Evolutionary conservation across 2,329 filamentous ascomycete species (phyloP).

Genomic region (Pseudocercospora eumusae): DNA sequence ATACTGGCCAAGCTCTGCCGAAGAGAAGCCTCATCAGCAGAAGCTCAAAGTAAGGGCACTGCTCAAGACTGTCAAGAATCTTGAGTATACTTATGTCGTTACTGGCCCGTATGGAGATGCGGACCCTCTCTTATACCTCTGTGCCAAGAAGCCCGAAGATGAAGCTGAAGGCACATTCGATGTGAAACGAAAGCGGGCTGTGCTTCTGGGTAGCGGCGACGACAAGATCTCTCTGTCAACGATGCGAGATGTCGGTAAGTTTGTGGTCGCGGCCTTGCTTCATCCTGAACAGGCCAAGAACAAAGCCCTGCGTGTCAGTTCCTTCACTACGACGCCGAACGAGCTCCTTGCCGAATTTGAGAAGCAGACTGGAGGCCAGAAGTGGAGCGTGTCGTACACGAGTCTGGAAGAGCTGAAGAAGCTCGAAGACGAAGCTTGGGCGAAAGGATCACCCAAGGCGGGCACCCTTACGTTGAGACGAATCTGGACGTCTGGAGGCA

Average conservation of each 20-base stretch:
- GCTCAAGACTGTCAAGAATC: conserved; percentile 54
- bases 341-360: conserved; percentile 68
- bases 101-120: conserved; percentile 67
- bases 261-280: conserved; percentile 63
- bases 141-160: conserved; percentile 42
- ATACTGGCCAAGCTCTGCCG: conserved; percentile 56
- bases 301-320: conserved; percentile 66
- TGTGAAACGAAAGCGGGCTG: conserved; percentile 57
- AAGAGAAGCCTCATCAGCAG: conserved; percentile 67
- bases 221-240: conserved; percentile 67
- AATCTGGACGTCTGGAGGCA: conserved; percentile 73
- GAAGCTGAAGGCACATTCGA: conserved; percentile 61
- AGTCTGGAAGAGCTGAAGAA: conserved; percentile 56
- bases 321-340: conserved; percentile 66
- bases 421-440: conserved; percentile 63
- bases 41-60: conserved; percentile 69
- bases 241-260: conserved; percentile 69
- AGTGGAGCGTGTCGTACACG: conserved; percentile 58
- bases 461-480: conserved; percentile 62
- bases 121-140: conserved; percentile 53
- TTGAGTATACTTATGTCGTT: conserved; percentile 68
- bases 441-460: conserved; percentile 53
- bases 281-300: conserved; percentile 58
- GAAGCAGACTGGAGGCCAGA: conserved; percentile 59
- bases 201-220: conserved; percentile 63